Evolutionary conservation across 2,329 filamentous ascomycete species (phyloP).

Genomic region (Diaporthe nobilis): DNA sequence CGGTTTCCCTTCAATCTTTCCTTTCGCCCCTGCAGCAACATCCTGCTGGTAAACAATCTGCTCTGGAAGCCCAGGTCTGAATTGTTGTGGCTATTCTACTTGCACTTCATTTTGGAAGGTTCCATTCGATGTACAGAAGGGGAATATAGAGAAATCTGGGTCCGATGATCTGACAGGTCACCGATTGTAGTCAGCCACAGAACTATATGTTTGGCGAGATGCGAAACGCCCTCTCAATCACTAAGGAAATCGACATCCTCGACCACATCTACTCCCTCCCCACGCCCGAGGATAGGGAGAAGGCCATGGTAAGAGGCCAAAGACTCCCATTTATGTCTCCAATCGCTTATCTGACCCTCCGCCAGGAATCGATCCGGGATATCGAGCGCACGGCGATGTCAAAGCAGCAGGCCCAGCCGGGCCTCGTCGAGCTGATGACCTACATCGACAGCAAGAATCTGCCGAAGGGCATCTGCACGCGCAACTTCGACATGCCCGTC

Average conservation of each 20-base stretch:
- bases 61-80: neutral
- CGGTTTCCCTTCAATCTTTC: slow-evolving; percentile 53
- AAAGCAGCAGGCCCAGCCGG: slow-evolving; percentile 84
- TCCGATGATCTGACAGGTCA: neutral
- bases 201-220: slow-evolving; percentile 97
- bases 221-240: slow-evolving; percentile 81
- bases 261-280: slow-evolving; percentile 87
- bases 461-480: slow-evolving; percentile 89
- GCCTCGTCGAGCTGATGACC: slow-evolving; percentile 82
- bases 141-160: rapidly evolving
- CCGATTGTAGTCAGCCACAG: slow-evolving; percentile 79
- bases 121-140: rapidly evolving
- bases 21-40: neutral
- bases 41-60: neutral
- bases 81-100: neutral
- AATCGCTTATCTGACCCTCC: neutral
- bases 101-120: too few species aligned
- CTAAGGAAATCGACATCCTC: slow-evolving; percentile 84
- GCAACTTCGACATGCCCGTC: slow-evolving; percentile 91
- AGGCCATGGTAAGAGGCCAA: slow-evolving; percentile 65
- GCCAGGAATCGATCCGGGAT: slow-evolving; percentile 74
- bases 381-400: slow-evolving; percentile 89
- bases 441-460: slow-evolving; percentile 80
- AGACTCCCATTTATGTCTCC: rapidly evolving
- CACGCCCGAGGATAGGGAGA: slow-evolving; percentile 66